Percentiles rank a stretch among this genome's conserved stretches.
Evolutionary conservation across 139 green algal species (phyloP).

Genomic region (Micractinium sp.): DNA sequence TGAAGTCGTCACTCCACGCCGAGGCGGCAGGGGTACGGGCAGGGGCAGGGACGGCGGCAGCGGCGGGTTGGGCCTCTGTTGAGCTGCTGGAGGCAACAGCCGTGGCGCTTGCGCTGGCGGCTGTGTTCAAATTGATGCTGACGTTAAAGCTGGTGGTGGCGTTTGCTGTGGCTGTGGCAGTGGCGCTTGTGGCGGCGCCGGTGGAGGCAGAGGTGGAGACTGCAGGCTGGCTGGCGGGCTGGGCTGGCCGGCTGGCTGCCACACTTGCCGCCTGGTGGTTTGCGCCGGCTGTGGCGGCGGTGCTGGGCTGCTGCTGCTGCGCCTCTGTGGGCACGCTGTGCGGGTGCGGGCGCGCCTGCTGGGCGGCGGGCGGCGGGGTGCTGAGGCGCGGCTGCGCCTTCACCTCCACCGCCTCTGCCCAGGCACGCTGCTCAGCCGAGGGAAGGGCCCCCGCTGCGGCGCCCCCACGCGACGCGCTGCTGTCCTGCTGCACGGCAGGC

Average conservation of each 20-base stretch:
- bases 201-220: no score
- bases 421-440: not conserved
- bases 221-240: not conserved
- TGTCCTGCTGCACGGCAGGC: not conserved
- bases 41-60: not conserved
- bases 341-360: no score
- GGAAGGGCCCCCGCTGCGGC: not conserved
- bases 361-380: no score
- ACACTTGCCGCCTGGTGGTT: no score
- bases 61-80: no score
- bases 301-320: not conserved
- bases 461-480: not conserved
- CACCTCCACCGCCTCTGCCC: not conserved
- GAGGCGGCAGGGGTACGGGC: not conserved
- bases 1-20: not conserved
- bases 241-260: no score
- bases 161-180: not conserved
- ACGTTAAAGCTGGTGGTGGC: not conserved
- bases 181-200: not conserved
- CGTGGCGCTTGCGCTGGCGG: not conserved
- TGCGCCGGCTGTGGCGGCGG: not conserved
- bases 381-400: not conserved
- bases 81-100: not conserved
- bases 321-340: no score
- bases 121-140: not conserved